These are phyloP conservation scores for Silene conica DNA, from an alignment of 148 eudicot genomes.

Conservation along the genomic window DNA sequence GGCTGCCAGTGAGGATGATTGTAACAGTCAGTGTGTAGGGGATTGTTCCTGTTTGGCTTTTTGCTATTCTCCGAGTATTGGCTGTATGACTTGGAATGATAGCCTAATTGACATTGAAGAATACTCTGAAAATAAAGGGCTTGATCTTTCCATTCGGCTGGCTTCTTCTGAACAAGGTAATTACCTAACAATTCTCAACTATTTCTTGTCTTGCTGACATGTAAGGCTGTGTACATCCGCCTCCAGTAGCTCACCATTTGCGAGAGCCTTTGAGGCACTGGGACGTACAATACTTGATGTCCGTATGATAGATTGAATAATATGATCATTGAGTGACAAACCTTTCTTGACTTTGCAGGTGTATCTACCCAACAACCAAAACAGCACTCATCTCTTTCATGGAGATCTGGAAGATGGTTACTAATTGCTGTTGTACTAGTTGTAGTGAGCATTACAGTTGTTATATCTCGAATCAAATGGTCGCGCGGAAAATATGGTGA, in stretches of 20 bases:
- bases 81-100: conserved; percentile 44
- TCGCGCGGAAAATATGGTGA: conserved; percentile 13
- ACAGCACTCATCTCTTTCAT: neutral
- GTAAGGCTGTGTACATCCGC: neutral
- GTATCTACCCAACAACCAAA: conserved; percentile 7
- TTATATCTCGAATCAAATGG: conserved; percentile 2
- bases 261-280: neutral
- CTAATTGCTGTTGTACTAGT: neutral
- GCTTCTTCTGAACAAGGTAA: conserved; percentile 36
- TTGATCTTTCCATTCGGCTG: conserved; percentile 36
- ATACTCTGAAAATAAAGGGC: conserved; percentile 18
- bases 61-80: conserved; percentile 29
- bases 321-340: neutral
- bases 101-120: conserved; percentile 37
- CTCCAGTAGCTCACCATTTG: neutral
- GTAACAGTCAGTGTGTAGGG: conserved; percentile 27
- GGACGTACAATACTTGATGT: neutral
- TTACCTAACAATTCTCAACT: neutral
- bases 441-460: neutral
- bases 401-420: conserved; percentile 3
- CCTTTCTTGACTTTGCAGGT: neutral
- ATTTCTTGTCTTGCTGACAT: neutral
- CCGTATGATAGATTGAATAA: neutral
- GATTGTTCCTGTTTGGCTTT: conserved; percentile 44
- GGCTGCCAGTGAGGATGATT: conserved; percentile 15